phyloP scores from a whole-genome alignment of 2,329 filamentous ascomycete species.

The Leptographium galeiforme region DNA sequence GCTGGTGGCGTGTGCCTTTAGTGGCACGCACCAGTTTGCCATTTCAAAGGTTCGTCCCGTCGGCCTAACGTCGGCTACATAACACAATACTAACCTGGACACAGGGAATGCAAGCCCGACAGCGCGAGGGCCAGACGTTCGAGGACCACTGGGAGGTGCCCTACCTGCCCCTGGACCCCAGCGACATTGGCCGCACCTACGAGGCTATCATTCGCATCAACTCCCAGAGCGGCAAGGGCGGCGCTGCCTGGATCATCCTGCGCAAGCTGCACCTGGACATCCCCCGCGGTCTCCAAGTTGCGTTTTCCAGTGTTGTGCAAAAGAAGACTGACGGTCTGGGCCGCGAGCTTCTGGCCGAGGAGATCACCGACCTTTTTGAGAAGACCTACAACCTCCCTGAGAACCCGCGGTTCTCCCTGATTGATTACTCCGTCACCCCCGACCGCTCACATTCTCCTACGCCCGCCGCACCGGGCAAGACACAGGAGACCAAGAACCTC shows the following conservation, averaged over 20 bases:
- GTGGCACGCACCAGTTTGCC: conserved; percentile 84
- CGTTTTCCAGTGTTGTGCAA: conserved; percentile 82
- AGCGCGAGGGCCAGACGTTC: conserved; percentile 41
- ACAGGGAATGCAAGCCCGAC: conserved; percentile 29
- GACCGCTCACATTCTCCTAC: conserved; percentile 45
- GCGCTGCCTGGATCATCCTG: conserved; percentile 86
- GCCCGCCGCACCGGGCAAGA: conserved; percentile 60
- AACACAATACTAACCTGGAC: too few relatives aligned
- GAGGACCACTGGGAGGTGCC: conserved; percentile 72
- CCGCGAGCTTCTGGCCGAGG: conserved; percentile 68
- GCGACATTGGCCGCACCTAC: conserved; percentile 92
- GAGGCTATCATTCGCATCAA: conserved; percentile 97
- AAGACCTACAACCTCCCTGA: conserved; percentile 71
- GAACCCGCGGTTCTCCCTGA: conserved; percentile 71
- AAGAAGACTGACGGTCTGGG: conserved; percentile 64
- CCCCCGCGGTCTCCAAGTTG: conserved; percentile 81
- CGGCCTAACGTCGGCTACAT: too few relatives aligned
- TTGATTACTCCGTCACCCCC: conserved; percentile 84
- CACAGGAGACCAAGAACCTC: conserved; percentile 63
- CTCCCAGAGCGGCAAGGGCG: conserved; percentile 89
- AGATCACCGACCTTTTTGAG: conserved; percentile 84
- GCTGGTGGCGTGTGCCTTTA: conserved; percentile 86
- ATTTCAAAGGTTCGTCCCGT: conserved; percentile 60
- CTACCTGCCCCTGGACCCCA: conserved; percentile 83
- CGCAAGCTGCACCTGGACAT: conserved; percentile 82